A percentile compares a stretch with the other conserved stretches of the same genome.
Evolutionary conservation across 495 filamentous ascomycete species (phyloP).

Genomic region (Aspergillus sclerotiicarbonarius): DNA sequence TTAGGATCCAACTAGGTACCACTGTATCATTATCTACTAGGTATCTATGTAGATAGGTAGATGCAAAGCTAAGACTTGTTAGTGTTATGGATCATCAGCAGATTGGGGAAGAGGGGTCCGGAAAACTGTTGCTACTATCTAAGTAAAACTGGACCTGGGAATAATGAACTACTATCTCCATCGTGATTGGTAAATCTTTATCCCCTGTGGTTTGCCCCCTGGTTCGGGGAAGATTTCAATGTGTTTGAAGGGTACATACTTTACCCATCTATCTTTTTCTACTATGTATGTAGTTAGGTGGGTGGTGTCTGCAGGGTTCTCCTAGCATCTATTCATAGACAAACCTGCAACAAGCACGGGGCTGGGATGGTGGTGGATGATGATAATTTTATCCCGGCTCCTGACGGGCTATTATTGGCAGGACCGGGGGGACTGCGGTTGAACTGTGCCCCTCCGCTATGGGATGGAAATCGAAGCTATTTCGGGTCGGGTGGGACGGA

Average conservation of each 20-base stretch:
- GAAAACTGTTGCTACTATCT: not conserved
- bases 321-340: too few relatives aligned
- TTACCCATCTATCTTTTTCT: too few relatives aligned
- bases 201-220: too few relatives aligned
- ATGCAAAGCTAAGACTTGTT: not conserved
- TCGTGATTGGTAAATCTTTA: not conserved
- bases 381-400: not conserved
- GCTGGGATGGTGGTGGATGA: not conserved
- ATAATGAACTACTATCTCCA: not conserved
- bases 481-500: not conserved
- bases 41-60: not conserved
- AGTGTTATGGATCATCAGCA: not conserved
- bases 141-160: not conserved
- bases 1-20: too few relatives aligned
- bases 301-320: too few relatives aligned
- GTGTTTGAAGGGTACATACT: not conserved
- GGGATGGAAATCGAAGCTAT: slow-evolving; percentile 3
- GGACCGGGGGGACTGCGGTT: not conserved
- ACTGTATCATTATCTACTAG: not conserved
- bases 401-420: not conserved
- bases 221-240: not conserved
- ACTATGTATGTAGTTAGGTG: too few relatives aligned
- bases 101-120: not conserved
- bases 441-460: slow-evolving; percentile 1
- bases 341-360: too few relatives aligned